A percentile compares a stretch with the other conserved stretches of the same genome.
Conservation (phyloP, 345 rosid species). For the Pistacia integerrima region DNA sequence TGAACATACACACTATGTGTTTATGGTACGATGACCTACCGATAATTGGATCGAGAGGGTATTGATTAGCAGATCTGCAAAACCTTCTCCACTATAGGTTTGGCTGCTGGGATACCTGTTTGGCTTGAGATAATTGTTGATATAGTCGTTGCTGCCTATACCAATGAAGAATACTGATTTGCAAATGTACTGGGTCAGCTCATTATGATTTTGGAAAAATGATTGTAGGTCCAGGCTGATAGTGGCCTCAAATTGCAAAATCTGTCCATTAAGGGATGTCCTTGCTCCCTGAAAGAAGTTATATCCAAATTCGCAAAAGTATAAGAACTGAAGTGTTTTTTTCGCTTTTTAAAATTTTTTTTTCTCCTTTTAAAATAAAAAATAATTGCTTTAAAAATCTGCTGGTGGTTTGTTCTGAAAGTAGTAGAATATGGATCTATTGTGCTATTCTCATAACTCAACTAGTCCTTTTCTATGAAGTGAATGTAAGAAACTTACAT, state of each 20-base stretch:
- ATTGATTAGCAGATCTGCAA: conserved; percentile 45
- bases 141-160: conserved; percentile 52
- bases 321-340: no score
- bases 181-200: conserved; percentile 28
- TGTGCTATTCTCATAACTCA: no score
- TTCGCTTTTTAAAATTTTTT: no score
- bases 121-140: conserved; percentile 54
- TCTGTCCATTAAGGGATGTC: conserved; percentile 29
- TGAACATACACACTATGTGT: neutral
- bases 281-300: conserved; percentile 35
- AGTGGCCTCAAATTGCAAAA: conserved; percentile 36
- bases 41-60: conserved; percentile 27
- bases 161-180: conserved; percentile 30
- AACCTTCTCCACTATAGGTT: conserved; percentile 36
- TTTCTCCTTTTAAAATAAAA: no score
- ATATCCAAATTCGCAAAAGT: neutral
- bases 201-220: conserved; percentile 25
- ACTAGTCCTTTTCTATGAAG: neutral
- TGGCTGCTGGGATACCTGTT: conserved; percentile 39
- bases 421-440: neutral
- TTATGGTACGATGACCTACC: neutral
- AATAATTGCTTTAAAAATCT: neutral
- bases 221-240: conserved; percentile 23
- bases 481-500: neutral
- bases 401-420: neutral